Evolutionary conservation across 208 protist genomes (phyloP).

Genomic region (Trypanosoma brucei): DNA sequence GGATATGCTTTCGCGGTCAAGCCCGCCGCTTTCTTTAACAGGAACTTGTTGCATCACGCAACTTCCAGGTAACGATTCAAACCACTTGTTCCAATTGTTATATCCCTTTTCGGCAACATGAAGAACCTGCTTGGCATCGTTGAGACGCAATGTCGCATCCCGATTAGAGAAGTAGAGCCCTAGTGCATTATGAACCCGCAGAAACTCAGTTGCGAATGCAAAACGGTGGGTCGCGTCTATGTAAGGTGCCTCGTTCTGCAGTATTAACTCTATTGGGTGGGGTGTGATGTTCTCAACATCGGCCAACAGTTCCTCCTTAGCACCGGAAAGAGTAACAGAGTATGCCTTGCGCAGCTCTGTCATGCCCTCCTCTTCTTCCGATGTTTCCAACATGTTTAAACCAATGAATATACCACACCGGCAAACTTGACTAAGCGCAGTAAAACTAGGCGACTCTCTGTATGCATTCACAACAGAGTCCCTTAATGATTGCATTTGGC

Average conservation of each 20-base stretch:
- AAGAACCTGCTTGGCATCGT: constrained; percentile 48
- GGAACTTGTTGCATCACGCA: constrained; percentile 42
- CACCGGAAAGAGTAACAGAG: constrained; percentile 28
- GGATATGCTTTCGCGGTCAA: constrained; percentile 23
- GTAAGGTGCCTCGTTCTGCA: constrained; percentile 21
- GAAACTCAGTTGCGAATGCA: constrained; percentile 45
- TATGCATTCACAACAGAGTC: constrained; percentile 61
- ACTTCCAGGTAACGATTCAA: constrained; percentile 17
- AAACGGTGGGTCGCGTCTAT: constrained; percentile 24
- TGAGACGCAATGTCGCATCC: constrained; percentile 22
- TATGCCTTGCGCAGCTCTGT: constrained; percentile 49
- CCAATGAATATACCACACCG: constrained; percentile 64
- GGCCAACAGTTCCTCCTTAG: constrained; percentile 26
- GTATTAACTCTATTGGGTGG: constrained; percentile 35
- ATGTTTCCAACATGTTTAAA: constrained; percentile 67
- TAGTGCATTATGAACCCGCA: constrained; percentile 70
- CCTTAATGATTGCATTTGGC: constrained; percentile 47
- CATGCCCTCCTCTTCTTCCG: constrained; percentile 62
- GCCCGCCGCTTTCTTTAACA: constrained; percentile 37
- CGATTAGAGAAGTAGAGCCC: constrained; percentile 62
- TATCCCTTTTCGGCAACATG: constrained; percentile 57
- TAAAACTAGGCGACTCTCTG: constrained; percentile 20
- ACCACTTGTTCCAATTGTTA: constrained; percentile 58
- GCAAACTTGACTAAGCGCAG: constrained; percentile 60
- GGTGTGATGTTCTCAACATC: constrained; percentile 22